Base-by-base conservation (phyloP, 1,284 basidiomycete species). In the Marasmius fiardii region DNA sequence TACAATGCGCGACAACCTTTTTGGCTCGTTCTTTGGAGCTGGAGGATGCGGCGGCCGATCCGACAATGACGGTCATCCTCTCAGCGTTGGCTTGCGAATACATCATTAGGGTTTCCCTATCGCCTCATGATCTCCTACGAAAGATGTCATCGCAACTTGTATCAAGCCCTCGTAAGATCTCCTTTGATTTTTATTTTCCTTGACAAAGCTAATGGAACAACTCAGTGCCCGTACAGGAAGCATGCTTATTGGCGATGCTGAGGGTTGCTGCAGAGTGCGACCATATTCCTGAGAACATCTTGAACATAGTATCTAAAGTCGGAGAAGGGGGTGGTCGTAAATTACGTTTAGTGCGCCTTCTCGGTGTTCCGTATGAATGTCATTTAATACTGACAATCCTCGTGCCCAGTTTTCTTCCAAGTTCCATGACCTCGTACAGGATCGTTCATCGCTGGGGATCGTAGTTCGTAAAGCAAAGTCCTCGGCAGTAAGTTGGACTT, bases 221-320 rank as follows among this genome's bases (percentile, higher is more conserved):
- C 52, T 21, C 59, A 91, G 89, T 78, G 33, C 74, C 82, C 21
- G 79, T 91, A 10, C 86, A 88, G 64, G 89, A 92, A 56, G 82
- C 81, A 5, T 82, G 81, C 58, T 67, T 92, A 28, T 65, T 91
- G 34, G 76, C 83, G 3, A 87, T 91, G 83, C 67, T 89, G 41
- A 77, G 86, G 52, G 63, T 90, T 44, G 73, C 77, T 45, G 80
- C 78, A 7, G 79, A 84, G 18, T 86, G 82, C 62, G 77, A 82
- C 12, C 73, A 77, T 18, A 63, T 86, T 5, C 78, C 85, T 2
- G 62, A 70, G 14, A 71, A 77, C 11, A 74, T 82, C 18, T 59
- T 71, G 12, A 67, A 67, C 20, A 60, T 63, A 16, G 79, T 88
- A 20, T 68, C 67, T 26, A 70, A 71, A 34, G 51, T 86, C 33